Evolutionary conservation across 2,329 filamentous ascomycete genomes (phyloP), one percentile per base, ranked within the genome.

Genomic region (Calonectria fujianensis): DNA sequence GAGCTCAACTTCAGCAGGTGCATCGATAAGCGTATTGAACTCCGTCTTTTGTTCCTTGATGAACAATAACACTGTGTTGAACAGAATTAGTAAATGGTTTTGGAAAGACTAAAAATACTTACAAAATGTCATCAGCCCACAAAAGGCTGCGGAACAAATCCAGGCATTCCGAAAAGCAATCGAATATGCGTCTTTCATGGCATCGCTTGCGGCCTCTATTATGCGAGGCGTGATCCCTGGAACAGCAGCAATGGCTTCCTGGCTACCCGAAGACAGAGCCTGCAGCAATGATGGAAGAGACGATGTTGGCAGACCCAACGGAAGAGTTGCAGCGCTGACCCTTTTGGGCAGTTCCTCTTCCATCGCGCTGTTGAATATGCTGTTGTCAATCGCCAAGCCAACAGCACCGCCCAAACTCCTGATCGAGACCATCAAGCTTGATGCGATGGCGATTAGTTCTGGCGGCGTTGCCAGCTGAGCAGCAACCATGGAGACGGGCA

Each of bases 81-180:
- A 18, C 4, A 41, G 24, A 29, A 11, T 9, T 29, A 27, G n/a
- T 13, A 27, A 31, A 37, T 11, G 20, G 9, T 20, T 41, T 63
- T 18, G 10, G 3, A 11, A n/a, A 16, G 2, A 9, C 11, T 27
- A 18, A 16, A 16, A 27, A 29, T 41, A 29, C 57, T 41, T 41
- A 63, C 57, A 41, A 63, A 63, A 29, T 16, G 57, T 63, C 57
- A 63, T 63, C 1, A 41, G 24, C 6, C 13, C 57, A 24, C 57
- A 63, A n/a, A 63, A 63, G 16, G 57, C 57, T 18, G 35, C 57
- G 6, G 57, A 63, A 29, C 57, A 63, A 63, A 63, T 45, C 35
- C 57, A 63, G 9, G 57, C 57, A 29, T 63, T 63, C n/a, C 57
- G 24, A 29, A 63, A 63, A 8, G 57, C 57, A 41, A 63, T 63